Evolutionary conservation across 805 yeast species (phyloP).

Genomic region (Candida sanyiensis): DNA sequence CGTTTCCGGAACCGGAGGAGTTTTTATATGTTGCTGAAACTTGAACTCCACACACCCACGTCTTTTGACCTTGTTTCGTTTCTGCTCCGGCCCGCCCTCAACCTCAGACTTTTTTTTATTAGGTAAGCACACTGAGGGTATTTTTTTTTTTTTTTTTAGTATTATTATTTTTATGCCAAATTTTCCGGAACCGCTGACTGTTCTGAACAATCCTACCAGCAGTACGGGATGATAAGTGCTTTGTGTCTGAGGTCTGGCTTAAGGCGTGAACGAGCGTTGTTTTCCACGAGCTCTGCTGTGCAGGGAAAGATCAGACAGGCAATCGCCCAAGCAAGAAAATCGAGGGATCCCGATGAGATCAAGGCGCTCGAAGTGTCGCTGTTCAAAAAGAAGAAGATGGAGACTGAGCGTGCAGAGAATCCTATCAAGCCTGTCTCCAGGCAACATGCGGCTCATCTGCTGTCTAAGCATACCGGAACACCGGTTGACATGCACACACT

Average conservation of each 20-base stretch:
- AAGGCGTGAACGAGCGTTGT: neutral
- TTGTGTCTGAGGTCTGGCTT: neutral
- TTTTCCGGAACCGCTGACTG: too few relatives aligned
- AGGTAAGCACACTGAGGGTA: too few relatives aligned
- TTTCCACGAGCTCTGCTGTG: neutral
- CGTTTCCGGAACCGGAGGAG: too few relatives aligned
- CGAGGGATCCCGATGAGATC: constrained; percentile 5
- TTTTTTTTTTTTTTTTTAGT: too few relatives aligned
- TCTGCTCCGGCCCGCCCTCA: too few relatives aligned
- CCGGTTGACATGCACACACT: constrained; percentile 23
- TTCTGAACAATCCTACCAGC: too few relatives aligned
- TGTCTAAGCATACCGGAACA: constrained; percentile 17
- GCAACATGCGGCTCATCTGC: constrained; percentile 24
- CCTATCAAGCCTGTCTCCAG: constrained; percentile 13
- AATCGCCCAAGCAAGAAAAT: constrained; percentile 6
- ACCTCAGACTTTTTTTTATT: too few relatives aligned
- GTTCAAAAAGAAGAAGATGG: constrained; percentile 1
- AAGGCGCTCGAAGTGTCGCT: constrained; percentile 7
- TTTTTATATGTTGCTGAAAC: too few relatives aligned
- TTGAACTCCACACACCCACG: too few relatives aligned
- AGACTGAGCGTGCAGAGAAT: neutral
- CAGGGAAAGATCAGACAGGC: constrained; percentile 10
- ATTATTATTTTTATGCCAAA: too few relatives aligned
- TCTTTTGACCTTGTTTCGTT: too few relatives aligned
- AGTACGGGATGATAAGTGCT: neutral